These are phyloP conservation scores for Asterophora parasitica DNA, from an alignment of 768 basidiomycete species.

Conservation along the genomic window DNA sequence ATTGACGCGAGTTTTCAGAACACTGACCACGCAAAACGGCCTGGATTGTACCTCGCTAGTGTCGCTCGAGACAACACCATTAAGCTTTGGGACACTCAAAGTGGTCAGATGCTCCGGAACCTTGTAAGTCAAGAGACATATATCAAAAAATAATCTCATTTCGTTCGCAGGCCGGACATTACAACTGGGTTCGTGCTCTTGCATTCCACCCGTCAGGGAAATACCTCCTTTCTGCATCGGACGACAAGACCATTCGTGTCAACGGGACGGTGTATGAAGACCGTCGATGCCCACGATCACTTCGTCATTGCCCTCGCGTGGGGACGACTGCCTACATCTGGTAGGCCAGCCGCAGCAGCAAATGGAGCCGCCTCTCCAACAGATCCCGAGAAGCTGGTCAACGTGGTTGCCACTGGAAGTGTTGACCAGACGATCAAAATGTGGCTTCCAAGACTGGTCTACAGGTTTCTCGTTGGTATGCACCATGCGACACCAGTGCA, in stretches of 20 bases:
- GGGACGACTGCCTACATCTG: slow-evolving; percentile 55
- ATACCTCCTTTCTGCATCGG: slow-evolving; percentile 84
- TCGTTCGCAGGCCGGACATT: slow-evolving; percentile 59
- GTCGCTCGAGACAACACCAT: slow-evolving; percentile 90
- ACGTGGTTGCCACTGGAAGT: slow-evolving; percentile 65
- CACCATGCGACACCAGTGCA: neutral
- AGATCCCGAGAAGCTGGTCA: slow-evolving; percentile 57
- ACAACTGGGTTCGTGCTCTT: slow-evolving; percentile 87
- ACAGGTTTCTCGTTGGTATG: slow-evolving; percentile 5
- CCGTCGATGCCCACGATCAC: slow-evolving; percentile 81
- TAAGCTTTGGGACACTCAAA: slow-evolving; percentile 84
- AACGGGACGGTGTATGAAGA: slow-evolving; percentile 82
- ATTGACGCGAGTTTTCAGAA: slow-evolving; percentile 30
- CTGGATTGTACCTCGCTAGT: slow-evolving; percentile 64
- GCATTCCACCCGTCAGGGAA: slow-evolving; percentile 90
- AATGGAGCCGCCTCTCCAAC: slow-evolving; percentile 25
- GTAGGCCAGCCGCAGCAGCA: slow-evolving; percentile 28
- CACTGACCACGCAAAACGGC: slow-evolving; percentile 46
- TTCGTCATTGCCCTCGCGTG: slow-evolving; percentile 80
- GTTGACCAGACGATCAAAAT: slow-evolving; percentile 66
- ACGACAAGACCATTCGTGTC: slow-evolving; percentile 85
- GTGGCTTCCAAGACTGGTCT: slow-evolving; percentile 46
- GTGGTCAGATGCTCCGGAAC: slow-evolving; percentile 75
- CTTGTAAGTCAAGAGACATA: slow-evolving; percentile 45
- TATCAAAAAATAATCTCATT: slow-evolving; percentile 6